phyloP scores from a whole-genome alignment of 306 rosid species.

The Vigna reflexopilosa region DNA sequence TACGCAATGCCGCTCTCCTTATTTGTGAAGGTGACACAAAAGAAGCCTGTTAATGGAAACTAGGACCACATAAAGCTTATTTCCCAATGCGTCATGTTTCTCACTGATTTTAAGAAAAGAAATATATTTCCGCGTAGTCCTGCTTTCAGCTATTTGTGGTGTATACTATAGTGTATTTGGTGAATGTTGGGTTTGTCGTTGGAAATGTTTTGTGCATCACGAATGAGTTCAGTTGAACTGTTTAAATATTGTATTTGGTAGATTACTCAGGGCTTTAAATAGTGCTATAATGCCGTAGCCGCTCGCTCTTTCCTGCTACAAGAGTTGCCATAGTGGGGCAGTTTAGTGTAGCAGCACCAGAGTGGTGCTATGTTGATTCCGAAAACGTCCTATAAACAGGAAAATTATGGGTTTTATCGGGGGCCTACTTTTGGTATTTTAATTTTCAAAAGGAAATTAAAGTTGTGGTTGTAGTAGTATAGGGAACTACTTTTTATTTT shows the following conservation, averaged over 20 bases:
- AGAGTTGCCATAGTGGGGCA: not conserved
- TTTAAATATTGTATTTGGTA: not conserved
- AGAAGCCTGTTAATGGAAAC: not conserved
- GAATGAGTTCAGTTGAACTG: not conserved
- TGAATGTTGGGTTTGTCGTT: conserved; percentile 8
- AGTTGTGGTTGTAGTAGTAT: too few species aligned
- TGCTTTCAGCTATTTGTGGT: not conserved
- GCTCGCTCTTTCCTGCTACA: not conserved
- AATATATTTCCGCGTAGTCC: not conserved
- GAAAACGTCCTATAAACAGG: too few species aligned
- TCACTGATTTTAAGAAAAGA: not conserved
- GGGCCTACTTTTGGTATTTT: too few species aligned
- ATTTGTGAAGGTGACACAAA: too few species aligned
- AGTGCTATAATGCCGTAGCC: not conserved
- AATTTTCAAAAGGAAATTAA: too few species aligned
- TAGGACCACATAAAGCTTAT: not conserved
- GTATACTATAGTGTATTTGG: not conserved
- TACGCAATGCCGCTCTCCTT: too few species aligned
- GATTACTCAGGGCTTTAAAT: not conserved
- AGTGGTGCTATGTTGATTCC: not conserved
- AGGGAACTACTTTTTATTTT: not conserved
- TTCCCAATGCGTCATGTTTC: not conserved
- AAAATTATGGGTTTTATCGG: too few species aligned
- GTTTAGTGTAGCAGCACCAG: not conserved
- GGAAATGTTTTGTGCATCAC: not conserved